These are phyloP conservation scores for Cicer arietinum DNA, from an alignment of 306 rosid genomes.

Conservation along the genomic window DNA sequence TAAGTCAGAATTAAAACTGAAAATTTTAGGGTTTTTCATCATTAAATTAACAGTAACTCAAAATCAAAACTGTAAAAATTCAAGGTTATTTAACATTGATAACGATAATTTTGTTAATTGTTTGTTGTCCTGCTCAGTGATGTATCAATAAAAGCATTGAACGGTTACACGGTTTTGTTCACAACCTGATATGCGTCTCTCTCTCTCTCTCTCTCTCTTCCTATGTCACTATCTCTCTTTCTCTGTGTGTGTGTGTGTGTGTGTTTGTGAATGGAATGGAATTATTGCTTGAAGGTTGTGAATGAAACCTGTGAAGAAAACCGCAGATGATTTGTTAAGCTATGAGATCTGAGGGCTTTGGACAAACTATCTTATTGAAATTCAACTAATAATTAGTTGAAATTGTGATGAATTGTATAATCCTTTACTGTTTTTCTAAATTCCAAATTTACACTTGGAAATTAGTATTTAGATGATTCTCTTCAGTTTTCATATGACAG, in stretches of 20 bases:
- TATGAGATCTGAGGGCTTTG: not conserved
- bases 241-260: not conserved
- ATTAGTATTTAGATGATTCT: too few species aligned
- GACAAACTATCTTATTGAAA: too few species aligned
- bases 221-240: not conserved
- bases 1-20: too few species aligned
- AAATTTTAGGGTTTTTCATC: too few species aligned
- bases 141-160: constrained; percentile 38
- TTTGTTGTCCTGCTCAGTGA: constrained; percentile 39
- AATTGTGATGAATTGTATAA: too few species aligned
- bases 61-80: not conserved
- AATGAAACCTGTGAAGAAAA: not conserved
- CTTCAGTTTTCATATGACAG: too few species aligned
- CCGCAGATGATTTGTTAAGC: not conserved
- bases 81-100: not conserved
- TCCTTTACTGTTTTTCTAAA: too few species aligned
- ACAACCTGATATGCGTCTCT: not conserved
- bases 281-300: constrained; percentile 19
- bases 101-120: not conserved
- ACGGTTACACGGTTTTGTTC: constrained; percentile 27
- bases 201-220: not conserved
- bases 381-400: too few species aligned
- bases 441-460: too few species aligned
- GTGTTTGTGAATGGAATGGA: not conserved
- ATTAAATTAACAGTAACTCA: too few species aligned